Evolutionary conservation across 106 monocot species (phyloP), one percentile per base, ranked within the genome.

Genomic region (Dendrobium officinale): DNA sequence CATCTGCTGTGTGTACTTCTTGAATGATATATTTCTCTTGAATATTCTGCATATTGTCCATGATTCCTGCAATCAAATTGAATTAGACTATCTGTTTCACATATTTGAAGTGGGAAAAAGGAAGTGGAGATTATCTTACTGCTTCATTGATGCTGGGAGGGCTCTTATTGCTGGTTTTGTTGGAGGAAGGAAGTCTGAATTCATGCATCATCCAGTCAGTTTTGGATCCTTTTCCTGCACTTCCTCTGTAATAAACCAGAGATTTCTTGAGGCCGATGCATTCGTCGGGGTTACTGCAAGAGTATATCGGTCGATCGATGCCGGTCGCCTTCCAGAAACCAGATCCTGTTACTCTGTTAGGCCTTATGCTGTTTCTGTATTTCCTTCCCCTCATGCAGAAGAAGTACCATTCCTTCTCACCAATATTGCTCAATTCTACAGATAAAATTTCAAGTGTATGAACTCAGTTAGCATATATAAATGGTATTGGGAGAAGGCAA

Each of bases 121-220:
- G 9, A 79, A 64, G 76, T 42, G 5, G 45, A 3, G 49, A 9
- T 4, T 16, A 17, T 43, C 79, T 77, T 76, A 94, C 91, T 15
- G 87, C 88, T 85, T 94, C 89, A 77, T 86, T 86, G n/a, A 79
- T 33, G 75, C 77, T 76, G 2, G 85, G 86, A 41, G 85, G 70
- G 6, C 31, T 73, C 2, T 20, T 79, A 26, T 77, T 43, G 29
- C 82, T 13, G 37, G 51, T 51, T 51, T 51, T 51, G 75, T 22
- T 44, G 42, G 26, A 49, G 1, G 87, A 75, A 9, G 95, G 95
- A 1, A 95, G 90, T 41, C 95, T 87, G 82, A 95, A 93, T 80
- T 95, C 95, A 73, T 95, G 95, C 95, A 95, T 95, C 95, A 95
- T 95, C 95, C 95, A 95, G 18, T 95, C 89, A 4, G 95, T 95